Conservation (phyloP, 2,329 filamentous ascomycete species). For the Fusarium sp. region DNA sequence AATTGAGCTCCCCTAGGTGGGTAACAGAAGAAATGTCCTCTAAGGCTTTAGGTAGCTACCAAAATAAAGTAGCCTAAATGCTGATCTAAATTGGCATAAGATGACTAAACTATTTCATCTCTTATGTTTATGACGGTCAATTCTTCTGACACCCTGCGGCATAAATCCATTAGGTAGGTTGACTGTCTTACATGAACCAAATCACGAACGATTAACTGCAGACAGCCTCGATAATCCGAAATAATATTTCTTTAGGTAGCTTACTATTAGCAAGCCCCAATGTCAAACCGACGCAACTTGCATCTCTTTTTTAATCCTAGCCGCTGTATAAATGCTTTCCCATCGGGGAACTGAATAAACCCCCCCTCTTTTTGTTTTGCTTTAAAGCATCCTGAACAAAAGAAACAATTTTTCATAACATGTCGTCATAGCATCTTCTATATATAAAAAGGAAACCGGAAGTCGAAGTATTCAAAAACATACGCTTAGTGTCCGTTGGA, state of each 20-base stretch:
- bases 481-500: conserved; percentile 35
- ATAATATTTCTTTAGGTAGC: conserved; percentile 34
- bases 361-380: conserved; percentile 27
- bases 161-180: too few relatives aligned
- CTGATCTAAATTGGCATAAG: fast-evolving
- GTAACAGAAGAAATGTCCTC: too few relatives aligned
- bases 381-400: conserved; percentile 21
- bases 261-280: conserved; percentile 38
- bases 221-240: conserved; percentile 15
- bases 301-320: conserved; percentile 19
- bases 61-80: too few relatives aligned
- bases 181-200: background rate
- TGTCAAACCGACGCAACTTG: conserved; percentile 34
- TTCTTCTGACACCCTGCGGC: too few relatives aligned
- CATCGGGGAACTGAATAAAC: conserved; percentile 10
- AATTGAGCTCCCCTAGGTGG: too few relatives aligned
- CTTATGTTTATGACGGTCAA: too few relatives aligned
- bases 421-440: conserved; percentile 36
- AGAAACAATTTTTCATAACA: conserved; percentile 35
- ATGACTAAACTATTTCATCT: too few relatives aligned
- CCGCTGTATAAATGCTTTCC: conserved; percentile 39
- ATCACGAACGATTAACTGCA: conserved; percentile 7
- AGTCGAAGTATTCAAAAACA: conserved; percentile 3
- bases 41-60: too few relatives aligned
- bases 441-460: conserved; percentile 5